phyloP scores from a whole-genome alignment of 2,329 filamentous ascomycete genomes.

The Zasmidium cellare region DNA sequence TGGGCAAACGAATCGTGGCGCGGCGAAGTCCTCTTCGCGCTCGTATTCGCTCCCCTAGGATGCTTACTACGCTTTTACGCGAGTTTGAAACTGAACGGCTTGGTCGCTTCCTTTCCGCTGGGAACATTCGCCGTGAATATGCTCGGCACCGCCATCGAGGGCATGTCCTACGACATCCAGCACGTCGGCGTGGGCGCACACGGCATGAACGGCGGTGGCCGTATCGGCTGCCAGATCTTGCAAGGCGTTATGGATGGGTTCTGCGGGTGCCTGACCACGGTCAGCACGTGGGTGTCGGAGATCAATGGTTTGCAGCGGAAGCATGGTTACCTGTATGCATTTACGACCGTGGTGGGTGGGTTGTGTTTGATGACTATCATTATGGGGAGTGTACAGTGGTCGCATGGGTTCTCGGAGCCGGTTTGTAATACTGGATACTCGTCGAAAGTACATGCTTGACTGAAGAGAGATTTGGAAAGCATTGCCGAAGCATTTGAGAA shows the following conservation, averaged over 20 bases:
- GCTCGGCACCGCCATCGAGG: conserved; percentile 71
- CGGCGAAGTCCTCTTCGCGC: conserved; percentile 69
- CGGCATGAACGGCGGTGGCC: conserved; percentile 41
- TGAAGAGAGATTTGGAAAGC: not conserved
- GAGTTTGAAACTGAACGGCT: conserved; percentile 69
- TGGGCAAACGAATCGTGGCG: conserved; percentile 65
- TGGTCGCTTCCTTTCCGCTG: conserved; percentile 69
- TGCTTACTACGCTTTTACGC: conserved; percentile 74
- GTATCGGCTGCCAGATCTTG: conserved; percentile 46
- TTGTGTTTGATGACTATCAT: conserved; percentile 64
- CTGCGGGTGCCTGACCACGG: conserved; percentile 50
- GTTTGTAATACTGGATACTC: conserved; percentile 39
- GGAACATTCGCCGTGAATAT: conserved; percentile 86
- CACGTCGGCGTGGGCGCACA: conserved; percentile 51
- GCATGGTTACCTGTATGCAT: conserved; percentile 69
- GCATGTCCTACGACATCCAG: conserved; percentile 76
- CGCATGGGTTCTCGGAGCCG: conserved; percentile 42
- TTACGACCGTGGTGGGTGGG: conserved; percentile 59
- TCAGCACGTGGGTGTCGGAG: conserved; percentile 51
- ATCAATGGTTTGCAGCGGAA: conserved; percentile 41
- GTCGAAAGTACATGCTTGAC: conserved; percentile 27
- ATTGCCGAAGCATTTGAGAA: not conserved
- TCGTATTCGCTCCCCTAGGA: conserved; percentile 81
- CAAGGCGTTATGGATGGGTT: conserved; percentile 52
- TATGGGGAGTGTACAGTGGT: conserved; percentile 77